These are phyloP conservation scores for Fistulifera pelliculosa DNA, from an alignment of 108 stramenopile species.

Conservation along the genomic window DNA sequence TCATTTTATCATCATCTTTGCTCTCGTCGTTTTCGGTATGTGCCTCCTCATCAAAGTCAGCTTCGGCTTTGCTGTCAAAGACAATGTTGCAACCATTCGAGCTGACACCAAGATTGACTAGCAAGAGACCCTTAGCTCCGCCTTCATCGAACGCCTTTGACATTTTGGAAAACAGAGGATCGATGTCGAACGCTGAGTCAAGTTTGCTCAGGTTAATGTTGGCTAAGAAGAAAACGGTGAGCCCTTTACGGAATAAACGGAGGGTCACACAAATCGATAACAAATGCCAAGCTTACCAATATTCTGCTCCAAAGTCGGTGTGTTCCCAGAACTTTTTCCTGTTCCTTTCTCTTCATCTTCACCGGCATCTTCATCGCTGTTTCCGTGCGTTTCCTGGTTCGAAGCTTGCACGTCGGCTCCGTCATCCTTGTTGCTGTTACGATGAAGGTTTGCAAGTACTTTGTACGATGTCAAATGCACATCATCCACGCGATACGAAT, in stretches of 20 bases:
- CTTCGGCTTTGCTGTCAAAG: slow-evolving; percentile 53
- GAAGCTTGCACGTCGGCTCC: not conserved
- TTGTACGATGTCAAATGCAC: slow-evolving; percentile 87
- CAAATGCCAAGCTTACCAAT: slow-evolving; percentile 32
- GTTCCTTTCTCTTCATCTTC: slow-evolving; percentile 8
- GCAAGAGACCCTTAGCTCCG: slow-evolving; percentile 93
- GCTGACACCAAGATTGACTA: slow-evolving; percentile 88
- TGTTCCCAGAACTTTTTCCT: not conserved
- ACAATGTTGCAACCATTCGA: slow-evolving; percentile 78
- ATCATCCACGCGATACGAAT: slow-evolving; percentile 96
- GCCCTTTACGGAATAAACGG: too few species aligned
- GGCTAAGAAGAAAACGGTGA: slow-evolving; percentile 47
- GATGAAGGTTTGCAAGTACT: slow-evolving; percentile 90
- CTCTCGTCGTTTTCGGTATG: not conserved
- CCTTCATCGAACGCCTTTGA: slow-evolving; percentile 95
- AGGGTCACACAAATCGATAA: not conserved
- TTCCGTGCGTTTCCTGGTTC: slow-evolving; percentile 1
- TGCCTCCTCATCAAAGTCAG: slow-evolving; percentile 12
- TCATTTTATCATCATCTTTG: slow-evolving; percentile 16
- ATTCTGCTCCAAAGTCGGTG: slow-evolving; percentile 70
- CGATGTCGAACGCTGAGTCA: slow-evolving; percentile 92
- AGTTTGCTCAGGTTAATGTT: slow-evolving; percentile 85
- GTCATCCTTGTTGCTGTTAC: slow-evolving; percentile 22
- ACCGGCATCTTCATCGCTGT: slow-evolving; percentile 16
- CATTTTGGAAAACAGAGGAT: slow-evolving; percentile 98